Base-by-base conservation (phyloP, 768 basidiomycete genomes). In the Pilatotrama ljubarskyi region DNA sequence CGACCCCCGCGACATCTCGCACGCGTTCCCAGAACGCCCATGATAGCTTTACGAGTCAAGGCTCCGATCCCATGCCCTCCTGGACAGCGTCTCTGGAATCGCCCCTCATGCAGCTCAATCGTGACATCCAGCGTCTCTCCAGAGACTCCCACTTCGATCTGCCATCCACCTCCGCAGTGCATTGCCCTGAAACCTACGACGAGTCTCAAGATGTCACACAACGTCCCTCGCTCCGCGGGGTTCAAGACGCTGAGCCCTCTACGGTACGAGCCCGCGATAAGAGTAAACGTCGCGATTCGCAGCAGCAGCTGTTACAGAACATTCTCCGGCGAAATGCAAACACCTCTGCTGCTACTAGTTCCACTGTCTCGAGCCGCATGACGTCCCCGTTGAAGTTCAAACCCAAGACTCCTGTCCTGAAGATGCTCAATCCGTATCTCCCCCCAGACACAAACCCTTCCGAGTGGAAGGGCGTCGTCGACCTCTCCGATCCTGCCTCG, bases 11-110 rank as follows among this genome's bases (percentile, higher is more conserved):
- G 9, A 83, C 79, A 5, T 73, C 61, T 66, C 76, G 60, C 10
- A 32, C 73, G 73, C 53, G 67, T 70, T 43, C 35, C 35, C 53
- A 49, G 59, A 62, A 63, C 56, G 52, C 64, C 5, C 65, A 77
- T 40, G 70, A 80, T 61, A 78, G 66, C 46, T 80, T 80, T 20
- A 63, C 70, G 5, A 75, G 59, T 26, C 69, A 68, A 64, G 77
- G 62, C 64, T 68, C 69, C 4, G 78, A 78, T 14, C 79, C 82
- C 29, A 80, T 80, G 11, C 79, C 85, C 1, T 87, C 87, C 14
- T 93, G 90, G 90, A 80, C 81, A n/a, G 77, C 80, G 6, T 87
- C 88, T 3, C 69, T 93, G 59, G 89, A 92, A 69, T 87, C 86
- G 0, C 90, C 93, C 7, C 79, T 92, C 41, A 80, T 85, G 24